These are phyloP conservation scores for Stenogyne calaminthoides DNA, from an alignment of 305 asterid genomes.

Conservation along the genomic window DNA sequence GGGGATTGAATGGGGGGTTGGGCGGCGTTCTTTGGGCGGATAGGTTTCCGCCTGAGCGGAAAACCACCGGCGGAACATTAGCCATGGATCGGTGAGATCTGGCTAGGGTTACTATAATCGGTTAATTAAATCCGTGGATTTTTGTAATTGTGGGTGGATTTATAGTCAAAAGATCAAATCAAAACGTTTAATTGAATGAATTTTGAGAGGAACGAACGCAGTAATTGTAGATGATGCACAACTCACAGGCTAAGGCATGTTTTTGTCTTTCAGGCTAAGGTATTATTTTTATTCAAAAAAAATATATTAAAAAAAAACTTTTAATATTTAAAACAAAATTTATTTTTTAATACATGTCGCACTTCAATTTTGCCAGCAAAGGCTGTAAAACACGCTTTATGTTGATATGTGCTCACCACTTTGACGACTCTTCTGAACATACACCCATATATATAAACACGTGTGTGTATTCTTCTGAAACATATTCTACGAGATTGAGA, in stretches of 20 bases:
- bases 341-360: not conserved
- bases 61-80: constrained; percentile 59
- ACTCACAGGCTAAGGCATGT: not conserved
- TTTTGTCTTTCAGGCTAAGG: constrained; percentile 1
- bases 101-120: not conserved
- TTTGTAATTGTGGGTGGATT: not conserved
- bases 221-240: not conserved
- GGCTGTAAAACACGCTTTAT: not conserved
- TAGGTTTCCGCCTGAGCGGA: constrained; percentile 48
- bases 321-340: not conserved
- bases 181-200: too few species aligned
- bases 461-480: not conserved
- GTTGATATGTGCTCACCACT: not conserved
- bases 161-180: not conserved
- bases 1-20: constrained; percentile 77
- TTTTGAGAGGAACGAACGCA: not conserved
- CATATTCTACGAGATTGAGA: not conserved
- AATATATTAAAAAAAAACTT: not conserved
- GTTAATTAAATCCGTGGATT: not conserved
- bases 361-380: not conserved
- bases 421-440: not conserved
- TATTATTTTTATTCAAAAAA: not conserved
- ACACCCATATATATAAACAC: not conserved
- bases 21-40: constrained; percentile 60
- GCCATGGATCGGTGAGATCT: constrained; percentile 52